Percentiles rank a stretch among this genome's conserved stretches.
Conservation (phyloP, 306 rosid genomes). For the Castanea sativa region DNA sequence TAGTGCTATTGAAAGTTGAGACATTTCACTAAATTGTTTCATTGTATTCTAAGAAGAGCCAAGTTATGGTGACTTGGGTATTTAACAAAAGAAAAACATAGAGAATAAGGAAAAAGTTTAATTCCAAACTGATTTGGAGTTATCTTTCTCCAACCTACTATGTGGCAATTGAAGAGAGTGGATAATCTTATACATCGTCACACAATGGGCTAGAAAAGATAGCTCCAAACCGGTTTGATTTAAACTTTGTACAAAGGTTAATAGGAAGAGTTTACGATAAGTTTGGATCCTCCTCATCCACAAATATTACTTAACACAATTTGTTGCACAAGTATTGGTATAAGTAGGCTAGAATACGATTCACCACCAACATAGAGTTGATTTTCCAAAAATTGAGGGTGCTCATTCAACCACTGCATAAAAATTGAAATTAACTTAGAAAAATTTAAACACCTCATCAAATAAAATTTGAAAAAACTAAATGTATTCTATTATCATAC, state of each 20-base stretch:
- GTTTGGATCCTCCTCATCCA: not conserved
- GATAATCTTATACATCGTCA: not conserved
- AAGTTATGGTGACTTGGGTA: no score
- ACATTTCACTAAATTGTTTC: no score
- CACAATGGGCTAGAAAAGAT: not conserved
- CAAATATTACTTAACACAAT: slow-evolving; percentile 5
- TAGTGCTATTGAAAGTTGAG: no score
- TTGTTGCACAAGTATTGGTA: slow-evolving; percentile 15
- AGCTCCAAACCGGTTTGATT: no score
- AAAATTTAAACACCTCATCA: no score
- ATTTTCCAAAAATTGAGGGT: slow-evolving; percentile 9
- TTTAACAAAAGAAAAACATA: no score
- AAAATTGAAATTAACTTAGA: not conserved
- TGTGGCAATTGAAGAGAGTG: no score
- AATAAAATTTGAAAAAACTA: not conserved
- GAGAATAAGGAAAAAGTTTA: no score
- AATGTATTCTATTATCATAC: not conserved
- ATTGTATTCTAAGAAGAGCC: no score
- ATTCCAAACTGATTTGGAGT: no score
- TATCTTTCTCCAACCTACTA: no score
- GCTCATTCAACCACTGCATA: slow-evolving; percentile 19
- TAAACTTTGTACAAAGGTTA: not conserved
- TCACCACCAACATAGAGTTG: slow-evolving; percentile 19
- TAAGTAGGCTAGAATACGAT: slow-evolving; percentile 13
- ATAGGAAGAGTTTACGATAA: not conserved